These are phyloP conservation scores for Jamesozyma gamospora DNA, from an alignment of 805 yeast genomes.

Conservation along the genomic window DNA sequence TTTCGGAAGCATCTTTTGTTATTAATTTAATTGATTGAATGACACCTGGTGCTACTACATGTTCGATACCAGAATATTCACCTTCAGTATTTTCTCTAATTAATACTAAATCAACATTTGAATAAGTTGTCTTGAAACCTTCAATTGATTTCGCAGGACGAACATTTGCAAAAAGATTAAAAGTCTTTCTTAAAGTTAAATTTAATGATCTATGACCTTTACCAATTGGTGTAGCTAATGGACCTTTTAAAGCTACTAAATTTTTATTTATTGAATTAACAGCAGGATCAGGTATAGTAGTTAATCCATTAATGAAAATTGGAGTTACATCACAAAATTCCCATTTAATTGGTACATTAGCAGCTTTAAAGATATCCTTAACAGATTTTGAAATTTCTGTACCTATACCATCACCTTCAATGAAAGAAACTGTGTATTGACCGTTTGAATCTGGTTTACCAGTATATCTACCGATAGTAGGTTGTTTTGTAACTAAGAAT, in stretches of 20 bases:
- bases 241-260: slow-evolving; percentile 95
- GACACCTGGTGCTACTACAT: slow-evolving; percentile 95
- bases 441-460: slow-evolving; percentile 43
- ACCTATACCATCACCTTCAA: slow-evolving; percentile 99
- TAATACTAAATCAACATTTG: slow-evolving; percentile 84
- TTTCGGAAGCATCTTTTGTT: slow-evolving; percentile 92
- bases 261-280: slow-evolving; percentile 87
- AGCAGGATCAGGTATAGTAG: slow-evolving; percentile 87
- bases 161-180: slow-evolving; percentile 91
- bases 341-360: slow-evolving; percentile 94
- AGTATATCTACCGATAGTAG: slow-evolving; percentile 26
- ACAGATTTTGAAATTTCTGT: slow-evolving; percentile 91
- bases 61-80: slow-evolving; percentile 98
- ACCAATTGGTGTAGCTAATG: slow-evolving; percentile 96
- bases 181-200: slow-evolving; percentile 94
- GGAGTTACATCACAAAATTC: slow-evolving; percentile 96
- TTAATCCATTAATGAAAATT: slow-evolving; percentile 78
- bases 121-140: slow-evolving; percentile 79
- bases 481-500: slow-evolving; percentile 19
- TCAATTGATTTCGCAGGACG: slow-evolving; percentile 91
- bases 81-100: slow-evolving; percentile 99
- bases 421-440: slow-evolving; percentile 85
- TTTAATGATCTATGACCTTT: slow-evolving; percentile 97
- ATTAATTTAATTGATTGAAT: slow-evolving; percentile 96
- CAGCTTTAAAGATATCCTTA: slow-evolving; percentile 86